Conservation (phyloP, 345 rosid genomes). For the Dipteronia dyeriana region DNA sequence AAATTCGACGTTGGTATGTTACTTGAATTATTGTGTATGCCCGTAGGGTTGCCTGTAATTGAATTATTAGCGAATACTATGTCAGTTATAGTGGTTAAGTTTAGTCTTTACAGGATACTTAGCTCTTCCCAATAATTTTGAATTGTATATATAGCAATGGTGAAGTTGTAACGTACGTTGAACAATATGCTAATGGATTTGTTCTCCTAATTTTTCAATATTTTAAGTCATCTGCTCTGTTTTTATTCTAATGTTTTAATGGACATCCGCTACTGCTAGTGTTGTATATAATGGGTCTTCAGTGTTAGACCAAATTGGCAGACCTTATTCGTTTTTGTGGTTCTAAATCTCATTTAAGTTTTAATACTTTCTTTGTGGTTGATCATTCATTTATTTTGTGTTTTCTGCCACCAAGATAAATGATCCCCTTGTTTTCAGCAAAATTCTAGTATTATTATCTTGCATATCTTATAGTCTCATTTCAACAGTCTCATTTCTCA, state of each 20-base stretch:
- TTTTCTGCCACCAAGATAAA: background rate
- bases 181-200: background rate
- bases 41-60: too few relatives aligned
- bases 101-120: background rate
- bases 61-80: background rate
- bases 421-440: background rate
- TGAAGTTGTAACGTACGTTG: background rate
- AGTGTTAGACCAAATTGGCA: background rate
- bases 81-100: background rate
- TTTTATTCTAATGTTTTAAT: background rate
- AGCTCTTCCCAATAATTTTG: background rate
- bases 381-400: background rate
- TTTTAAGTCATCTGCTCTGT: background rate
- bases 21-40: background rate
- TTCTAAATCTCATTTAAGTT: background rate
- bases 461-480: too few relatives aligned
- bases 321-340: too few relatives aligned
- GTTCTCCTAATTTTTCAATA: background rate
- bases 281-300: too few relatives aligned
- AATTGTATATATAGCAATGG: background rate
- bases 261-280: background rate
- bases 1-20: background rate
- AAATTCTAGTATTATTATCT: too few relatives aligned
- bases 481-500: too few relatives aligned
- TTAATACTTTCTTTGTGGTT: background rate